Conservation (phyloP, 2,329 filamentous ascomycete species). For the Akanthomyces uredinophilus region DNA sequence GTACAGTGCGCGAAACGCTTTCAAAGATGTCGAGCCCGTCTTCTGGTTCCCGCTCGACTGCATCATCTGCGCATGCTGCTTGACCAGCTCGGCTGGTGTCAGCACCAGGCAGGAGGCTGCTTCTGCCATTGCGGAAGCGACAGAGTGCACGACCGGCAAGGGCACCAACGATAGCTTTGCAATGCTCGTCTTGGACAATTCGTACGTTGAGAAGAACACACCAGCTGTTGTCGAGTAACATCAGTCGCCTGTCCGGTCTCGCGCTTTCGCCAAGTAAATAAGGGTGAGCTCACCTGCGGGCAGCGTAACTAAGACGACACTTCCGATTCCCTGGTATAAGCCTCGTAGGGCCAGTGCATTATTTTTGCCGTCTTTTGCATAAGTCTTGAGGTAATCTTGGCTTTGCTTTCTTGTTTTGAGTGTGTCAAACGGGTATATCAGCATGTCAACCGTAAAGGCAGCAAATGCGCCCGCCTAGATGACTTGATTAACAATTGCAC, state of each 20-base stretch:
- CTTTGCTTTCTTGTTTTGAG: slow-evolving; percentile 84
- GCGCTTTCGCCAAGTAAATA: neutral
- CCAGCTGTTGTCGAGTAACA: slow-evolving; percentile 50
- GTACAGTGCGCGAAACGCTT: slow-evolving; percentile 44
- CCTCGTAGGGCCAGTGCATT: slow-evolving; percentile 56
- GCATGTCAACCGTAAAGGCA: slow-evolving; percentile 77
- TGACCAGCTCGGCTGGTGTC: slow-evolving; percentile 84
- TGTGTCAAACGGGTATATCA: slow-evolving; percentile 85
- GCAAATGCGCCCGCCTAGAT: slow-evolving; percentile 74
- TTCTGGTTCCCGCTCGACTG: slow-evolving; percentile 22
- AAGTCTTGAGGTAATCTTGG: slow-evolving; percentile 65
- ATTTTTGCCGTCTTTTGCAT: slow-evolving; percentile 47
- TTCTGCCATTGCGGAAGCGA: slow-evolving; percentile 72
- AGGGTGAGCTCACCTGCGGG: slow-evolving; percentile 60
- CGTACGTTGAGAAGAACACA: slow-evolving; percentile 87
- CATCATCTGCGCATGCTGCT: slow-evolving; percentile 90
- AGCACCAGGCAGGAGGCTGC: slow-evolving; percentile 81
- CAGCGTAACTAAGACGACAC: slow-evolving; percentile 79
- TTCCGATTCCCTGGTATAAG: slow-evolving; percentile 82
- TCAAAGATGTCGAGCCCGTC: slow-evolving; percentile 38
- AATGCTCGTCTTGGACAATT: slow-evolving; percentile 64
- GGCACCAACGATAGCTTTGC: slow-evolving; percentile 52
- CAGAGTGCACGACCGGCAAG: slow-evolving; percentile 63
- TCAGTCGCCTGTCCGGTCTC: neutral
- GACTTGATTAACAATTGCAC: neutral